phyloP scores from a whole-genome alignment of 2,329 filamentous ascomycete genomes.

The Hortaea werneckii region DNA sequence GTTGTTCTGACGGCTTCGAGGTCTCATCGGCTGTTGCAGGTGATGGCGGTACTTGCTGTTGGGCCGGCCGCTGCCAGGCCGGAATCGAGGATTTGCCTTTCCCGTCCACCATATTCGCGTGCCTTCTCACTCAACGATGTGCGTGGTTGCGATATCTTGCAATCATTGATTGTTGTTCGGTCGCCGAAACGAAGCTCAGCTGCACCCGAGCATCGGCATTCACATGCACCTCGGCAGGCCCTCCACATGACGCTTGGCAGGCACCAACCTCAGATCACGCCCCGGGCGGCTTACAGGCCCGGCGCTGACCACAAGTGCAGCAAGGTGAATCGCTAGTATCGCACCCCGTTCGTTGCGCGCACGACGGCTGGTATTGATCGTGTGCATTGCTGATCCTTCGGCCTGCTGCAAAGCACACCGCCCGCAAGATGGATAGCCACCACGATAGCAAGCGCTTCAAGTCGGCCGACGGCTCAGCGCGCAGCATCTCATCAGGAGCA shows the following conservation, averaged over 20 bases:
- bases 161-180: too few relatives aligned
- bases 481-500: slow-evolving; percentile 2
- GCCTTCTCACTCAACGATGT: too few relatives aligned
- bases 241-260: neutral
- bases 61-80: slow-evolving; percentile 23
- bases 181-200: too few relatives aligned
- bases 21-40: slow-evolving; percentile 1
- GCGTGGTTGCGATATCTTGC: too few relatives aligned
- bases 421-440: too few relatives aligned
- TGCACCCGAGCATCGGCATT: neutral
- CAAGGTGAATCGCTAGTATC: too few relatives aligned
- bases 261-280: too few relatives aligned
- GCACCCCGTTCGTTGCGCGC: neutral
- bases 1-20: slow-evolving; percentile 21
- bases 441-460: slow-evolving; percentile 20
- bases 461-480: slow-evolving; percentile 7
- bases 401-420: too few relatives aligned
- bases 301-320: too few relatives aligned
- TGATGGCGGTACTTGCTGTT: slow-evolving; percentile 4
- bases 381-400: neutral
- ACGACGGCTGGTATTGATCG: neutral
- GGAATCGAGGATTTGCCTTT: slow-evolving; percentile 21
- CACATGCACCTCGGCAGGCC: neutral
- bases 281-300: too few relatives aligned
- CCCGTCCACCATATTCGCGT: slow-evolving; percentile 17